Conservation (phyloP, 495 filamentous ascomycete species). For the Penicillium manginii region DNA sequence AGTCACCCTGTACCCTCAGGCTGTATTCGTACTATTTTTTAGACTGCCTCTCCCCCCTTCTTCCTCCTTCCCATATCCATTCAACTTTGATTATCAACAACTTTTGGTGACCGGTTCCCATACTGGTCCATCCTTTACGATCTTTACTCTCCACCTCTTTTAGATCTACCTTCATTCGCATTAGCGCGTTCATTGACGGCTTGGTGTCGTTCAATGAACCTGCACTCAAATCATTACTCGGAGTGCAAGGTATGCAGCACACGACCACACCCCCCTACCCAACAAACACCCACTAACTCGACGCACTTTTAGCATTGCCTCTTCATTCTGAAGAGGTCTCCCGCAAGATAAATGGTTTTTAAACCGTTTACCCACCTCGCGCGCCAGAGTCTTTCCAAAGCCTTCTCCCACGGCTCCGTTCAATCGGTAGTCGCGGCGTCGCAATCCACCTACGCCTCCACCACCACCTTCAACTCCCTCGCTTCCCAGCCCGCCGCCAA, state of each 20-base stretch:
- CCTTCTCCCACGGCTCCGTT: constrained; percentile 95
- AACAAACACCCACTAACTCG: not conserved
- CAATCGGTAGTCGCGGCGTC: constrained; percentile 96
- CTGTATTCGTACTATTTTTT: constrained; percentile 1
- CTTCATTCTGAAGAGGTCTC: constrained; percentile 55
- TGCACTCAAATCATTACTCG: constrained; percentile 52
- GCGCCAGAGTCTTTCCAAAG: constrained; percentile 94
- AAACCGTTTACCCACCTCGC: constrained; percentile 86
- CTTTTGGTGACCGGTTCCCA: not conserved
- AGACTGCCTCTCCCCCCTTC: not conserved
- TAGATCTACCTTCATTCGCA: constrained; percentile 10
- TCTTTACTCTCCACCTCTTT: not conserved
- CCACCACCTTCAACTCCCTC: constrained; percentile 59
- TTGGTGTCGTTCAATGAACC: constrained; percentile 66
- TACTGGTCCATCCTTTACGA: not conserved
- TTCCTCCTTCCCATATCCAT: not conserved
- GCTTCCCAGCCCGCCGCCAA: constrained; percentile 53
- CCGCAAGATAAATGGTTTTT: constrained; percentile 77
- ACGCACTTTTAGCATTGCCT: constrained; percentile 43
- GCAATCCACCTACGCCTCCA: constrained; percentile 83
- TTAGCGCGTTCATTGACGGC: constrained; percentile 64
- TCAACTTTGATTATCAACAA: not conserved
- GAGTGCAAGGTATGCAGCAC: constrained; percentile 52
- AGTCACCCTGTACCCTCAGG: too few species aligned
- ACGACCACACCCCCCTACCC: not conserved